Conservation (phyloP, 345 rosid species). For the Camelina laxa region DNA sequence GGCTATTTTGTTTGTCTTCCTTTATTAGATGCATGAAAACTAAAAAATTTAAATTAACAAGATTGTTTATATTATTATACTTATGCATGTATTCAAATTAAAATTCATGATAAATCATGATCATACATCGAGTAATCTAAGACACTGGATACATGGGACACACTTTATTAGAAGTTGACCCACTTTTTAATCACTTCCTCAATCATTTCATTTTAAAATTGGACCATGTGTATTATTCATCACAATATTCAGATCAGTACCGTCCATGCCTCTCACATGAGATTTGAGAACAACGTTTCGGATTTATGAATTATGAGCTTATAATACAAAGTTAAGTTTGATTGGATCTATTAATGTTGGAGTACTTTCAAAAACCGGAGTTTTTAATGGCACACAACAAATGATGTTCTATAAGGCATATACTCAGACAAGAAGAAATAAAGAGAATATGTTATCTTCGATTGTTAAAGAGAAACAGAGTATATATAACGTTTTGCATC, state of each 20-base stretch:
- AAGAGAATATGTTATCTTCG: too few relatives aligned
- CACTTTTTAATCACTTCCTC: conserved; percentile 18
- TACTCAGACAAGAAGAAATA: too few relatives aligned
- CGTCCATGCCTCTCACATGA: background rate
- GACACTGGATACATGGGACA: conserved; percentile 34
- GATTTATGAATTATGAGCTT: background rate
- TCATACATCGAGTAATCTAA: conserved; percentile 30
- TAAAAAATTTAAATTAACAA: background rate
- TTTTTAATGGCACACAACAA: background rate
- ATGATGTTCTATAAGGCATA: too few relatives aligned
- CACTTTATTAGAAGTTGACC: conserved; percentile 28
- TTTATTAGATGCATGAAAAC: background rate
- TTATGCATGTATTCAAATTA: conserved; percentile 6
- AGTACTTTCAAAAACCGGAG: background rate
- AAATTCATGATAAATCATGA: background rate
- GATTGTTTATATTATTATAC: conserved; percentile 7
- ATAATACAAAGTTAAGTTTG: background rate
- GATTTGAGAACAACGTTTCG: background rate
- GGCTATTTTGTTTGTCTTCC: background rate
- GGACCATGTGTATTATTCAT: conserved; percentile 17
- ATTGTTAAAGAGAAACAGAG: too few relatives aligned
- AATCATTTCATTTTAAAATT: conserved; percentile 30
- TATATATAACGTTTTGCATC: too few relatives aligned
- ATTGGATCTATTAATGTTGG: background rate
- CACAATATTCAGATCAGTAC: background rate